Percentiles rank a stretch among this genome's conserved stretches.
These are phyloP conservation scores for Boehmeria nivea DNA, from an alignment of 306 rosid species.

Conservation along the genomic window DNA sequence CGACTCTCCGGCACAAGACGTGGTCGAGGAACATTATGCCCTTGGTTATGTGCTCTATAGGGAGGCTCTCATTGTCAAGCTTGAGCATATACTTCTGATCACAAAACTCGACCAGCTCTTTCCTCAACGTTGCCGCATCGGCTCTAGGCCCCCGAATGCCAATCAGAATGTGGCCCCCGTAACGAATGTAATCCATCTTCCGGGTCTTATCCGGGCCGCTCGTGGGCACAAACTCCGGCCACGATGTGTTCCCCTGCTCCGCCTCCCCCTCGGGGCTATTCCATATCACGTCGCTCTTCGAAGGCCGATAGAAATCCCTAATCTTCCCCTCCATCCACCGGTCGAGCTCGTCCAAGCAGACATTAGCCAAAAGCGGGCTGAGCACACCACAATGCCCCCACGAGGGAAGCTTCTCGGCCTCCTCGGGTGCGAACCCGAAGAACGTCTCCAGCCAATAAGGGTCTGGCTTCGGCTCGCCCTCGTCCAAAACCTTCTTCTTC, in stretches of 20 bases:
- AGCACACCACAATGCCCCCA: conserved; percentile 96
- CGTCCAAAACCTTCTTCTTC: conserved; percentile 86
- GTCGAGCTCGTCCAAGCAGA: conserved; percentile 84
- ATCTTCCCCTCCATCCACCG: conserved; percentile 92
- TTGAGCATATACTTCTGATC: conserved; percentile 87
- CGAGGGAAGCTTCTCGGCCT: conserved; percentile 71
- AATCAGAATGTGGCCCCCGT: conserved; percentile 86
- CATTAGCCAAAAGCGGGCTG: conserved; percentile 73
- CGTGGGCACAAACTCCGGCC: conserved; percentile 98
- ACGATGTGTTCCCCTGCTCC: conserved; percentile 87
- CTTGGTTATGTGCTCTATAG: conserved; percentile 92
- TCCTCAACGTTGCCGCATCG: conserved; percentile 73
- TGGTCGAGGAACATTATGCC: conserved; percentile 96
- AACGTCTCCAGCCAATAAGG: conserved; percentile 90
- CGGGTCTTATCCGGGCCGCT: conserved; percentile 98
- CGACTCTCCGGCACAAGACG: conserved; percentile 86
- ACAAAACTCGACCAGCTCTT: conserved; percentile 83
- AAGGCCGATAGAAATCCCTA: conserved; percentile 74
- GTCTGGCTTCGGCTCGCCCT: conserved; percentile 96
- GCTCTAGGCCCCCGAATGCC: conserved; percentile 93
- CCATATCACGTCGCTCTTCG: conserved; percentile 98
- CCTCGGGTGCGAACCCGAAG: conserved; percentile 92
- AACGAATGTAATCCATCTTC: conserved; percentile 78
- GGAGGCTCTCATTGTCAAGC: conserved; percentile 89
- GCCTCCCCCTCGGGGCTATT: conserved; percentile 72